These are phyloP conservation scores for Pichia sp. DNA, from an alignment of 1,139 yeast species.

Conservation along the genomic window DNA sequence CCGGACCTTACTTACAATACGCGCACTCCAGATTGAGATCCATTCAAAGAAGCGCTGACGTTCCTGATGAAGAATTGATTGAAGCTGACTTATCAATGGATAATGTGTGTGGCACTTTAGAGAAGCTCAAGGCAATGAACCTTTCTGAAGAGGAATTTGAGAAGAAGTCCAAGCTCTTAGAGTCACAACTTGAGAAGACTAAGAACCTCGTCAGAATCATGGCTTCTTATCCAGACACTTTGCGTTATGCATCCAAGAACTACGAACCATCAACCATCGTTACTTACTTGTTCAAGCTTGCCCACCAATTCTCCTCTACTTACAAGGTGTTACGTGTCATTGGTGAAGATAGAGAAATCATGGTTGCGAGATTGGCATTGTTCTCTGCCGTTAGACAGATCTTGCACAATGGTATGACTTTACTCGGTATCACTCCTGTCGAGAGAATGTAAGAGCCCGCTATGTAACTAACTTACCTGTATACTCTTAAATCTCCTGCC, in stretches of 20 bases:
- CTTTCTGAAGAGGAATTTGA: conserved; percentile 23
- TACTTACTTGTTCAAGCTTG: conserved; percentile 83
- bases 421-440: conserved; percentile 93
- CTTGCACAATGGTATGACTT: conserved; percentile 80
- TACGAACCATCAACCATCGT: conserved; percentile 93
- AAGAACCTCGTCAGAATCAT: conserved; percentile 65
- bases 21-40: conserved; percentile 98
- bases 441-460: conserved; percentile 88
- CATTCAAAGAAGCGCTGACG: conserved; percentile 76
- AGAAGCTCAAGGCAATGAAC: conserved; percentile 57
- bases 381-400: conserved; percentile 90
- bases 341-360: conserved; percentile 85
- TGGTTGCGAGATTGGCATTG: conserved; percentile 88
- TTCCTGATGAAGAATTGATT: conserved; percentile 35
- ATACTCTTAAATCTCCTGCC: no score
- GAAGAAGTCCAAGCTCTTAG: conserved; percentile 22
- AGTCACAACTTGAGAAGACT: conserved; percentile 25
- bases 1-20: conserved; percentile 98
- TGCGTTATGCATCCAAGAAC: conserved; percentile 77
- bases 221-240: conserved; percentile 87
- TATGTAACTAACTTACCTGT: no score
- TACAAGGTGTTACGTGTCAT: conserved; percentile 97
- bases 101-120: conserved; percentile 29
- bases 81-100: conserved; percentile 66
- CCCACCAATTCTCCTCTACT: conserved; percentile 93